Evolutionary conservation across 768 basidiomycete species (phyloP), one percentile per base, ranked within the genome.

Genomic region (Boletellus ananiceps): DNA sequence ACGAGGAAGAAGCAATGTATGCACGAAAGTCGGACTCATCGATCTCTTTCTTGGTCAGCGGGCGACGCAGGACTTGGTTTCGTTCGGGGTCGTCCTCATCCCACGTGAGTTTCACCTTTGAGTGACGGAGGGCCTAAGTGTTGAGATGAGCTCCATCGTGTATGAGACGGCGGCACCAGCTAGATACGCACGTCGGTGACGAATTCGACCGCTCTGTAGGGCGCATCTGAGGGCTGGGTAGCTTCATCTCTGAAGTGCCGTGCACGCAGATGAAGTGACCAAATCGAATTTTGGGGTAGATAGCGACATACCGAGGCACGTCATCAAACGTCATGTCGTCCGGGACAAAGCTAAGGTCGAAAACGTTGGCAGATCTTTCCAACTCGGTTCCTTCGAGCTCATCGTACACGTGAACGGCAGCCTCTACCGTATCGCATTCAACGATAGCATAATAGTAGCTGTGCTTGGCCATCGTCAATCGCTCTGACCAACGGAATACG

Each of bases 21-120:
- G 83, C 86, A 44, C 76, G 81, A 74, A 95, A 97, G 61, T 98
- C 93, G 47, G 82, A 81, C 50, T 94, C 87, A 42, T 96, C 93
- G 23, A 98, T 85, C 64, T 97, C 92, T 62, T 92, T 84, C 46
- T 79, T 78, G 0, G 88, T 81, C 36, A 96, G 72, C 1, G 74
- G 73, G 18, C 93, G 85, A 40, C 93, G 82, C 1, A 93, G 91
- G 42, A 93, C 59, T 38, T 82, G 82, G 49, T 76, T 78, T 35
- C 95, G 85, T 60, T 93, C 88, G 0, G 89, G 85, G 57, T 98
- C 94, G 66, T 98, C 96, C 47, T 93, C 90, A 57, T 99, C 96
- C 96, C 96, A 99, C 5, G 94, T 96, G 29, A 98, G 78, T 62
- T 91, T 96, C 51, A 98, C 95, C 74, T 93, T 96, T 13, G 96